Conservation (phyloP, 345 rosid species). For the Mangifera indica region DNA sequence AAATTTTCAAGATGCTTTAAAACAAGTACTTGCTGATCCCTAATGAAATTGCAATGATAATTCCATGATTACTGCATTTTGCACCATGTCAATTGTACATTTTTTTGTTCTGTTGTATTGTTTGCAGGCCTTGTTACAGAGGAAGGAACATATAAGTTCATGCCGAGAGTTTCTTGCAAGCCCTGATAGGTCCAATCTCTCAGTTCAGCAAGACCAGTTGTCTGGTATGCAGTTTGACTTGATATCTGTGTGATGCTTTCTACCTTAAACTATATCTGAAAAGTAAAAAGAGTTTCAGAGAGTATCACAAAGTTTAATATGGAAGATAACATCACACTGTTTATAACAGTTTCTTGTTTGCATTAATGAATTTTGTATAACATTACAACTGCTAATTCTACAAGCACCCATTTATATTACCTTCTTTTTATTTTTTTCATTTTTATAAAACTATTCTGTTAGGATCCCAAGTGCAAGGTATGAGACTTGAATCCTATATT, state of each 20-base stretch:
- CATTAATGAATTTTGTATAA: not conserved
- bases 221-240: conserved; percentile 17
- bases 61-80: not conserved
- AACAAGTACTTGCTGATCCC: conserved; percentile 15
- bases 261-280: not conserved
- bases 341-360: not conserved
- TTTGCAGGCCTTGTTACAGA: conserved; percentile 11
- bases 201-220: conserved; percentile 19
- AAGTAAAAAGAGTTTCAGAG: not conserved
- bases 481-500: too few relatives aligned
- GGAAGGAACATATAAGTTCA: conserved; percentile 20
- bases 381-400: not conserved
- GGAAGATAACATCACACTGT: not conserved
- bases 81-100: not conserved
- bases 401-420: not conserved
- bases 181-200: conserved; percentile 9
- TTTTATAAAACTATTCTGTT: too few relatives aligned
- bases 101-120: not conserved
- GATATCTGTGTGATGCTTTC: not conserved
- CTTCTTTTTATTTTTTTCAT: not conserved
- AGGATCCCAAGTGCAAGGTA: too few relatives aligned
- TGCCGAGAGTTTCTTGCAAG: not conserved
- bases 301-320: not conserved
- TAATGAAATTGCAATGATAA: not conserved
- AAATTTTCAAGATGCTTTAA: conserved; percentile 20